These are phyloP conservation scores for Cairneyella variabilis DNA, from an alignment of 495 filamentous ascomycete genomes.

Conservation along the genomic window DNA sequence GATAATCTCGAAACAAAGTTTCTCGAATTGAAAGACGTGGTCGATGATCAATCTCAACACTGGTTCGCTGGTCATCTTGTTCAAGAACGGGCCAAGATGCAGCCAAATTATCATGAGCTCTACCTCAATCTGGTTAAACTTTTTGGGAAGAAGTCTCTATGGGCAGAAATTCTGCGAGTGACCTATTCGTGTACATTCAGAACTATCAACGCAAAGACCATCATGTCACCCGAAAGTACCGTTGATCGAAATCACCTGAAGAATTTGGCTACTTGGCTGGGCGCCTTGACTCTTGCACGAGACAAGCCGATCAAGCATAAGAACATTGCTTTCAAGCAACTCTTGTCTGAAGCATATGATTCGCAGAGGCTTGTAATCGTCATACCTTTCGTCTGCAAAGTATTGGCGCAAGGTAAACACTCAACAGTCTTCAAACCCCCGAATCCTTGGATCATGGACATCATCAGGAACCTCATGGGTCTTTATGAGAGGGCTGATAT, in stretches of 20 bases:
- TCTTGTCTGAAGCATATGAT: slow-evolving; percentile 88
- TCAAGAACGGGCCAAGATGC: slow-evolving; percentile 90
- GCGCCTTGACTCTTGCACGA: slow-evolving; percentile 86
- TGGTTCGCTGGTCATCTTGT: slow-evolving; percentile 98
- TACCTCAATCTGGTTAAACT: slow-evolving; percentile 86
- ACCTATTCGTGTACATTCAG: slow-evolving; percentile 83
- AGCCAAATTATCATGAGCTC: slow-evolving; percentile 90
- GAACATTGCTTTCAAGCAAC: slow-evolving; percentile 94
- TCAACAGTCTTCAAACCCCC: slow-evolving; percentile 91
- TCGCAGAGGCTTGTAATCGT: slow-evolving; percentile 85
- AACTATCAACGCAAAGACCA: slow-evolving; percentile 84
- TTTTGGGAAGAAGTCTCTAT: slow-evolving; percentile 73
- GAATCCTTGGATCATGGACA: slow-evolving; percentile 97
- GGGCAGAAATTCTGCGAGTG: slow-evolving; percentile 86
- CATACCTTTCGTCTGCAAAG: slow-evolving; percentile 96
- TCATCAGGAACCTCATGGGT: slow-evolving; percentile 80
- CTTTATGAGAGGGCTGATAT: slow-evolving; percentile 89
- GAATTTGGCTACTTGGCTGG: slow-evolving; percentile 88
- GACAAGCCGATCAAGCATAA: slow-evolving; percentile 95
- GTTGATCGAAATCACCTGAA: slow-evolving; percentile 85
- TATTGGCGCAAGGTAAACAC: slow-evolving; percentile 73
- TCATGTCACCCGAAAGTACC: slow-evolving; percentile 68
- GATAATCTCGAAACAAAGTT: slow-evolving; percentile 81
- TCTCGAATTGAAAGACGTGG: slow-evolving; percentile 68
- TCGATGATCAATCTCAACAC: slow-evolving; percentile 78